Evolutionary conservation across 1,139 yeast genomes (phyloP), one percentile per base, ranked within the genome.

Genomic region (Taphrina confusa): DNA sequence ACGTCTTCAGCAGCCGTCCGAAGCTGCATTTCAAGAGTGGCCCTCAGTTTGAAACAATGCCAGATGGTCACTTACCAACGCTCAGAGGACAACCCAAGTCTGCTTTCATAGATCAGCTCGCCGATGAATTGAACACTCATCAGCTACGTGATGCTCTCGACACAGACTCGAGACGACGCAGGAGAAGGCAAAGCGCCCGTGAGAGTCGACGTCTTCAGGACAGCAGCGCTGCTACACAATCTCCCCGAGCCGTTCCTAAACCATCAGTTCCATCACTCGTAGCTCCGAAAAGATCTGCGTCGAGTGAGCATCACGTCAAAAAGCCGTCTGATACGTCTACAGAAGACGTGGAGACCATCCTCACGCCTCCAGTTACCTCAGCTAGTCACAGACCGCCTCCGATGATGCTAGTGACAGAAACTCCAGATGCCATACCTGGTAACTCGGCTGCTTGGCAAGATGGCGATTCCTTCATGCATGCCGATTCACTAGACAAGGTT

Each of bases 21-120:
- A 23, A n/a, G n/a, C 47, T 54, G n/a, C 50, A 36, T 16, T 54
- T 25, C 36, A 42, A 30, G 42, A 33, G 44, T n/a, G 18, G 23
- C 16, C 28, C 27, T 16, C 18, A 34, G n/a, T 54, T 44, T 25
- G 30, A 44, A 8, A 33, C 31, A 34, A 54, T 44, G 36, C 58
- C 58, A 3, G 51, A 54, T n/a, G 58, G 58, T 12, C 58, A 44
- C 16, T 34, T 54, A 11, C 58, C 58, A 14, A 54, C 58, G 8
- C 25, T 54, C 39, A 36, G 31, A 16, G 49, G 49, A 18, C 47
- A 39, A 6, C 34, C 39, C 11, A 37, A 34, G 9, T 54, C 58
- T 3, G 44, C 58, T 18, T 54, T 54, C 20, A 45, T 54, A 36
- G 58, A 54, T n/a, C 49, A 54, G 25, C 37, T 54, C 25, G 58